A percentile compares a stretch with the other conserved stretches of the same genome.
These are phyloP conservation scores for Paramecium sonneborni DNA, from an alignment of 73 alveolate species.

Conservation along the genomic window DNA sequence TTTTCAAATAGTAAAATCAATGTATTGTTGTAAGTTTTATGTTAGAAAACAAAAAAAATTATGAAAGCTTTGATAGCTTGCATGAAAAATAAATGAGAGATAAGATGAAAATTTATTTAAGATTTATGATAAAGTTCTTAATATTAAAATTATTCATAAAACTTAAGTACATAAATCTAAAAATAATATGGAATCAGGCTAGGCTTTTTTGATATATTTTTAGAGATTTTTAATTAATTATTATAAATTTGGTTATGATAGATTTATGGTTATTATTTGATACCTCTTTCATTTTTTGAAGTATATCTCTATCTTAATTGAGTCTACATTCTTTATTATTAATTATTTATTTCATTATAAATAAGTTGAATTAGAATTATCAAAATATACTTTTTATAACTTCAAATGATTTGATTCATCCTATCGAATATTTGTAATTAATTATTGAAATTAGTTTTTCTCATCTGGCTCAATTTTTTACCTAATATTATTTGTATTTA, in stretches of 20 bases:
- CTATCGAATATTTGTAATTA: background rate
- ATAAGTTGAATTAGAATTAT: background rate
- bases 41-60: background rate
- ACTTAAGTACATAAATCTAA: background rate
- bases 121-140: background rate
- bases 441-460: background rate
- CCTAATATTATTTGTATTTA: background rate
- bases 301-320: background rate
- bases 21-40: background rate
- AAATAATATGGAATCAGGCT: background rate
- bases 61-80: background rate
- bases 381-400: background rate
- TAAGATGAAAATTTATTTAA: background rate
- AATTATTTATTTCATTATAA: background rate
- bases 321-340: background rate
- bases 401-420: background rate
- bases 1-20: background rate
- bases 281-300: background rate
- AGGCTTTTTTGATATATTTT: background rate
- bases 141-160: background rate
- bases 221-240: background rate
- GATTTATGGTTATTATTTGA: background rate
- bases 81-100: background rate
- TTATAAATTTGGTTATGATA: background rate
- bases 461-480: background rate